phyloP scores from a whole-genome alignment of 2,329 filamentous ascomycete genomes.

The Bipolaris zeicola region DNA sequence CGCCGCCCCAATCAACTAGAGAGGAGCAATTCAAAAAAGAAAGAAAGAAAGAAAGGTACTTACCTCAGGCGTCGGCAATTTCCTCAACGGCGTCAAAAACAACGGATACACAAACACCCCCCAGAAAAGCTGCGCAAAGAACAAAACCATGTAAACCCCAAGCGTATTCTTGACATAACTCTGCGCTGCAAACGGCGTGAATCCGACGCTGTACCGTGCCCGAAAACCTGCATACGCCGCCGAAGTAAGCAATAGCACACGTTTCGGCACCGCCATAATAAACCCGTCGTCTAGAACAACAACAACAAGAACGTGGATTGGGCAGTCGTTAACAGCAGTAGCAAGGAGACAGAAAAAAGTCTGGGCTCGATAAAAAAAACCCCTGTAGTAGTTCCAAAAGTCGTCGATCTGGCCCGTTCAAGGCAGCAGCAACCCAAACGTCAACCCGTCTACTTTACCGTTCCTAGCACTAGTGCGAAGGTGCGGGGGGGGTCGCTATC shows the following conservation, averaged over 20 bases:
- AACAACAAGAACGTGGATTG: no score
- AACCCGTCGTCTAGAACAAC: background rate
- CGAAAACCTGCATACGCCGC: constrained; percentile 37
- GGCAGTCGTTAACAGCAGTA: no score
- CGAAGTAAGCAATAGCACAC: constrained; percentile 31
- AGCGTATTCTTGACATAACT: constrained; percentile 49
- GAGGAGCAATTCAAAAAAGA: background rate
- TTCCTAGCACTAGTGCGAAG: no score
- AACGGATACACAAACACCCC: constrained; percentile 61
- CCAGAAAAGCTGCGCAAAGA: constrained; percentile 49
- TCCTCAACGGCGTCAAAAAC: constrained; percentile 62
- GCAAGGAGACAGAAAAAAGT: no score
- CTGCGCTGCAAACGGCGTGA: constrained; percentile 29
- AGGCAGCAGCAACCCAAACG: no score
- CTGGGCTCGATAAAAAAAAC: no score
- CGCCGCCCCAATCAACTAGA: background rate
- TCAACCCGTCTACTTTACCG: no score
- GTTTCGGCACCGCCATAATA: constrained; percentile 39
- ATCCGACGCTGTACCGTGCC: constrained; percentile 41
- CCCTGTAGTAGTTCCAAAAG: no score
- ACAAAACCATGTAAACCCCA: constrained; percentile 49
- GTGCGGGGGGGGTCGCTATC: no score
- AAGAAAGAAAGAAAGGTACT: constrained; percentile 21
- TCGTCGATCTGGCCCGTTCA: no score
- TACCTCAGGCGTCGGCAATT: constrained; percentile 61